Conservation (phyloP, 23 red algal species). For the Gracilaria caudata region DNA sequence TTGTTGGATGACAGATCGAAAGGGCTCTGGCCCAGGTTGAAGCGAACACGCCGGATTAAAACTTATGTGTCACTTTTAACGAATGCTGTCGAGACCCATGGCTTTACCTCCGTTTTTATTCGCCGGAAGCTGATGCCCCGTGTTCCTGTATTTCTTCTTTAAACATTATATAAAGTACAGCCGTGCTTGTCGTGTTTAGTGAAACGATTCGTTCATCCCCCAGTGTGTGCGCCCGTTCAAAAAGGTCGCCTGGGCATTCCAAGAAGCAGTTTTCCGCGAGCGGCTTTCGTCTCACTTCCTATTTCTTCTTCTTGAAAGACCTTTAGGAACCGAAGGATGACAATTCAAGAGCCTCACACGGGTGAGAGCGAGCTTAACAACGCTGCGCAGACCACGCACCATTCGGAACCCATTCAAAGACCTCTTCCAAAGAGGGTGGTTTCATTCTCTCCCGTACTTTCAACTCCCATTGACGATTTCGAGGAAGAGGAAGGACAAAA, state of each 20-base stretch:
- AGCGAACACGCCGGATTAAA: background rate
- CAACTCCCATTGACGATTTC: background rate
- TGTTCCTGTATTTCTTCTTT: background rate
- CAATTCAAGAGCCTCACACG: slow-evolving; percentile 1
- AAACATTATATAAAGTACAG: background rate
- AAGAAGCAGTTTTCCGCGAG: background rate
- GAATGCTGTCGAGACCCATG: background rate
- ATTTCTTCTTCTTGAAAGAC: background rate
- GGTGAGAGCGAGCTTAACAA: background rate
- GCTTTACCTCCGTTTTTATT: background rate
- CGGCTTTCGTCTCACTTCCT: background rate
- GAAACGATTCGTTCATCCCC: background rate
- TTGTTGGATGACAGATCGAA: background rate
- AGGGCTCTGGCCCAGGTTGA: background rate
- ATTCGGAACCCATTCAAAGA: background rate
- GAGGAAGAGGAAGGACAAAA: background rate
- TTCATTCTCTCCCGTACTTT: slow-evolving; percentile 26
- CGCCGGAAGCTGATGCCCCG: slow-evolving; percentile 1
- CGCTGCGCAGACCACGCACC: background rate
- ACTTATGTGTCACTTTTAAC: background rate
- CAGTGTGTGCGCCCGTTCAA: background rate
- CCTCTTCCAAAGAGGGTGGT: slow-evolving; percentile 25
- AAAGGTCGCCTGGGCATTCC: background rate
- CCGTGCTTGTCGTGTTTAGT: background rate
- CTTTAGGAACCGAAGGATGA: background rate